Evolutionary conservation across 2,329 filamentous ascomycete species (phyloP).

Genomic region (Cladosporium phlei): DNA sequence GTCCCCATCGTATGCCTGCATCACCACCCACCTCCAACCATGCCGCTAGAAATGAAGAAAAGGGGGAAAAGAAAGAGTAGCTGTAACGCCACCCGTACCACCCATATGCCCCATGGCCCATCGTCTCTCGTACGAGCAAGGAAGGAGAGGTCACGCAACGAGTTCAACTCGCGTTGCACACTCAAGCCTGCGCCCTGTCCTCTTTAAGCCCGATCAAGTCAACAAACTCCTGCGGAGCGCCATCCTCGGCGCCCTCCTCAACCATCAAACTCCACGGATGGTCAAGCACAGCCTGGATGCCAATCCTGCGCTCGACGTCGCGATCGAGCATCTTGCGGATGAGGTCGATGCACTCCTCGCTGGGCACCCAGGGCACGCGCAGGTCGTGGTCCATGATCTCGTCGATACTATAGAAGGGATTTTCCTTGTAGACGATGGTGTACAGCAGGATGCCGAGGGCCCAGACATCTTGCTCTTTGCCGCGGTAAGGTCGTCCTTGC

Average conservation of each 20-base stretch:
- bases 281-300: conserved; percentile 81
- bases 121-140: too few species aligned
- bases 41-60: background rate
- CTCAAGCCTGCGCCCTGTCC: background rate
- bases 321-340: conserved; percentile 89
- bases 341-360: conserved; percentile 87
- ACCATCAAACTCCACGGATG: conserved; percentile 69
- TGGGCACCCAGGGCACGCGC: conserved; percentile 80
- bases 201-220: too few species aligned
- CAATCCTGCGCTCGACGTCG: conserved; percentile 74
- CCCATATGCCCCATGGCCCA: too few species aligned
- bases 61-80: background rate
- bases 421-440: conserved; percentile 99
- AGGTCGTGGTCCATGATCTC: conserved; percentile 98
- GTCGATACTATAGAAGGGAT: conserved; percentile 97
- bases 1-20: background rate
- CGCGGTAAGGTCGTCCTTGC: conserved; percentile 83
- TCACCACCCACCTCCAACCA: background rate
- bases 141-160: too few species aligned
- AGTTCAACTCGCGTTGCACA: too few species aligned
- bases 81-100: background rate
- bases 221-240: too few species aligned
- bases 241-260: conserved; percentile 22
- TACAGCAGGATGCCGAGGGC: conserved; percentile 94
- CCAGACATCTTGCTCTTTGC: conserved; percentile 98